Evolutionary conservation across 2,329 filamentous ascomycete species (phyloP).

Genomic region (Dothideomycetes sp.): DNA sequence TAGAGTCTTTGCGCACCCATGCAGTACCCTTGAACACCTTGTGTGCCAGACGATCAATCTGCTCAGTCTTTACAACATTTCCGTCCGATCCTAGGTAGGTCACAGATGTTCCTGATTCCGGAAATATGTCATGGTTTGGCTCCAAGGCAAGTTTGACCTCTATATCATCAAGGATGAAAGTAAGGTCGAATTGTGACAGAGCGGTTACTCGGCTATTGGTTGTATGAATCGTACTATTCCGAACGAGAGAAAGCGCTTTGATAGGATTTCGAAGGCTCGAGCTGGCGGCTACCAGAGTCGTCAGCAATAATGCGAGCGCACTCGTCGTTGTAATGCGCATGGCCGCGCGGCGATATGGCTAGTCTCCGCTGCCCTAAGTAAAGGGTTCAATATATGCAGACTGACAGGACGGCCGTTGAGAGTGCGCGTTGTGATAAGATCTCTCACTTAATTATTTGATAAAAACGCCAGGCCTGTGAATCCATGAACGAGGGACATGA

Average conservation of each 20-base stretch:
- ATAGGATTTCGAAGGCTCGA: slow-evolving; percentile 69
- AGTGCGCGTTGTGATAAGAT: no score
- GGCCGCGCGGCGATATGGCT: not conserved
- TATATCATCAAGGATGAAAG: slow-evolving; percentile 60
- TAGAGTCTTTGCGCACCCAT: slow-evolving; percentile 47
- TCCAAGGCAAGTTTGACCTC: slow-evolving; percentile 70
- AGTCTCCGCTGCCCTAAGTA: not conserved
- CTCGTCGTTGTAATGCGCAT: not conserved
- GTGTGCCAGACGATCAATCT: slow-evolving; percentile 61
- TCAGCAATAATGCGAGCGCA: slow-evolving; percentile 8
- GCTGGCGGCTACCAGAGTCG: slow-evolving; percentile 17
- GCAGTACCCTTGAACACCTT: slow-evolving; percentile 75
- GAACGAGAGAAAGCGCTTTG: slow-evolving; percentile 59
- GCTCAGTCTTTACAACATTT: slow-evolving; percentile 51
- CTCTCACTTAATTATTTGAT: no score
- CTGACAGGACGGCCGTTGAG: no score
- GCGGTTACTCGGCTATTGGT: slow-evolving; percentile 70
- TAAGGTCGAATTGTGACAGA: slow-evolving; percentile 72
- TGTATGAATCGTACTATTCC: slow-evolving; percentile 67
- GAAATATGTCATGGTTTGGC: slow-evolving; percentile 84
- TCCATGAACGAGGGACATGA: no score
- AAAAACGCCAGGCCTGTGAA: no score
- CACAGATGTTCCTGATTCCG: slow-evolving; percentile 57
- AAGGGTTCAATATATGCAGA: no score
- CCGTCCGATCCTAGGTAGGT: slow-evolving; percentile 65